Percentiles rank a stretch among this genome's conserved stretches.
phyloP scores from a whole-genome alignment of 345 rosid species.

The Eucalyptus brandiana region DNA sequence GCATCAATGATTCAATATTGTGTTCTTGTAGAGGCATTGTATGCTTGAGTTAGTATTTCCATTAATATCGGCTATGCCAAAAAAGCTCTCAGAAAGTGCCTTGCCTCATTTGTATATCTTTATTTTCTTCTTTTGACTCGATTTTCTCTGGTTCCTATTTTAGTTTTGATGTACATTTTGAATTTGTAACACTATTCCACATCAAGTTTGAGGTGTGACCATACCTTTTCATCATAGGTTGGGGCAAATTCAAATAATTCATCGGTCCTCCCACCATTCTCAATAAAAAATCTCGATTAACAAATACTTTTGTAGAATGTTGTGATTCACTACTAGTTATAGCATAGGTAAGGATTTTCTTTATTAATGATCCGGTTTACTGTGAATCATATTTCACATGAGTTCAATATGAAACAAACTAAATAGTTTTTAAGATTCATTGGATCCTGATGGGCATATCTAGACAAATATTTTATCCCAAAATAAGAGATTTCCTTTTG shows the following conservation, averaged over 20 bases:
- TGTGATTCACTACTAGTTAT: background rate
- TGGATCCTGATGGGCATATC: background rate
- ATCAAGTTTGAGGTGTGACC: background rate
- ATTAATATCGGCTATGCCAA: background rate
- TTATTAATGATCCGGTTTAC: rapidly evolving
- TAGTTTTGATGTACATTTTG: background rate
- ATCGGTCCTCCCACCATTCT: background rate
- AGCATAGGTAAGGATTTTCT: background rate
- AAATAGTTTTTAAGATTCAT: background rate
- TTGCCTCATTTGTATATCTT: background rate
- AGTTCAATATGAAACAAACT: background rate
- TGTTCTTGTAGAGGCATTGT: background rate
- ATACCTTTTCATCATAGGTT: background rate
- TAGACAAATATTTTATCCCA: background rate
- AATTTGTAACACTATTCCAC: background rate
- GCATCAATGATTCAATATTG: background rate
- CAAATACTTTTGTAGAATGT: background rate
- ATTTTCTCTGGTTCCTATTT: background rate
- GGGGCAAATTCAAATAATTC: background rate
- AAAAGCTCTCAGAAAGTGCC: background rate
- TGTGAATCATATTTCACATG: background rate
- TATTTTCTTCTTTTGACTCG: background rate
- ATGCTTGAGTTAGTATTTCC: background rate
- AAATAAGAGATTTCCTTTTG: background rate
- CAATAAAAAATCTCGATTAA: background rate